Percentiles rank a stretch among this genome's conserved stretches.
These are phyloP conservation scores for Vitis rotundifolia DNA, from an alignment of 164 flowering plant genomes.

Conservation along the genomic window DNA sequence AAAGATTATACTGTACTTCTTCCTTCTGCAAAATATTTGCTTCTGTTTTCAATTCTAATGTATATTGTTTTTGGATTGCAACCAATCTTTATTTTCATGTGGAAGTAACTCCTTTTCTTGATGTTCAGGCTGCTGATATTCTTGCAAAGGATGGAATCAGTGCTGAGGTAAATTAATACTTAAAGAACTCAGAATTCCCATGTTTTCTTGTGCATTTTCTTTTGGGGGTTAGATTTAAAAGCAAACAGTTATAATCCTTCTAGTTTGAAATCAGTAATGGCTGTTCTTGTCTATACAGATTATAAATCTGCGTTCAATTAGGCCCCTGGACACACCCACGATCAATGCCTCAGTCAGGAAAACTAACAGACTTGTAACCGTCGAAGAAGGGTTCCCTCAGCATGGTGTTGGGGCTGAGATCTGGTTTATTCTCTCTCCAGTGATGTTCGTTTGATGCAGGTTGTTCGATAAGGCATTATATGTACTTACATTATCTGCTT, in stretches of 20 bases:
- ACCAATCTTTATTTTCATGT: conserved; percentile 1
- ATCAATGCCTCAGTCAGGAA: conserved; percentile 90
- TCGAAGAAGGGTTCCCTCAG: conserved; percentile 98
- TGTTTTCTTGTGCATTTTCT: neutral
- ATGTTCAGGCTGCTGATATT: conserved; percentile 85
- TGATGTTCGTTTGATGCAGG: neutral
- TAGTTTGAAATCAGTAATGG: neutral
- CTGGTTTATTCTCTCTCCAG: conserved; percentile 47
- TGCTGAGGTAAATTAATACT: conserved; percentile 72
- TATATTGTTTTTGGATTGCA: neutral
- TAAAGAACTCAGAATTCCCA: neutral
- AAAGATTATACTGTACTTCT: neutral
- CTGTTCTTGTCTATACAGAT: conserved; percentile 49
- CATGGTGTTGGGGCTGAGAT: conserved; percentile 99
- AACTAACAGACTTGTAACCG: conserved; percentile 87
- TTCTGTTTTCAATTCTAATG: neutral
- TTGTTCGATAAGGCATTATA: neutral
- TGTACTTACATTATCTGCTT: neutral
- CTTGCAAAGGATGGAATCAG: conserved; percentile 90
- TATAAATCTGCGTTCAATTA: conserved; percentile 84
- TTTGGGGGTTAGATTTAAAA: neutral
- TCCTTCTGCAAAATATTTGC: neutral
- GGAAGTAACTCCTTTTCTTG: conserved; percentile 1
- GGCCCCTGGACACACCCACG: conserved; percentile 89
- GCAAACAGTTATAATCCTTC: neutral